These are phyloP conservation scores for Fragaria ananassa DNA, from an alignment of 306 rosid species.

Conservation along the genomic window DNA sequence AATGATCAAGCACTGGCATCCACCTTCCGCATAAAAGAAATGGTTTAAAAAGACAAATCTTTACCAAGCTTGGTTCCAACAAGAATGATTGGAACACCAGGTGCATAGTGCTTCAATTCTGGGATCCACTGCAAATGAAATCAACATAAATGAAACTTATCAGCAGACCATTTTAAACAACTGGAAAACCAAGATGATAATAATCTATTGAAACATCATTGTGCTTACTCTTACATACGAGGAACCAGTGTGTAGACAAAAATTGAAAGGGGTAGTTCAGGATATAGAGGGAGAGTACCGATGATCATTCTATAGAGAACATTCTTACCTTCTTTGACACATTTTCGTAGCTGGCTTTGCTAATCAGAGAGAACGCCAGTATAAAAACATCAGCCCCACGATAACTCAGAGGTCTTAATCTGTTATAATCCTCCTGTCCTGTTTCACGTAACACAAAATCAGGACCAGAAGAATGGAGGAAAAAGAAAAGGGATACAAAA, in stretches of 20 bases:
- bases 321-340: slow-evolving; percentile 47
- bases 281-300: background rate
- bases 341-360: slow-evolving; percentile 59
- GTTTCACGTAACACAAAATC: slow-evolving; percentile 35
- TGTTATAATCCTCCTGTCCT: slow-evolving; percentile 55
- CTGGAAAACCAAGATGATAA: background rate
- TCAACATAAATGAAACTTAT: slow-evolving; percentile 13
- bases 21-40: background rate
- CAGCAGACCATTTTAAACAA: slow-evolving; percentile 7
- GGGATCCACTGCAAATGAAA: slow-evolving; percentile 91
- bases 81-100: slow-evolving; percentile 91
- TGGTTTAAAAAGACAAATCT: slow-evolving; percentile 22
- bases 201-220: background rate
- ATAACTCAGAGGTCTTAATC: slow-evolving; percentile 59
- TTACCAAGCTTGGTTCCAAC: slow-evolving; percentile 98
- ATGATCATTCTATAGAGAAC: background rate
- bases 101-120: slow-evolving; percentile 99
- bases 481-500: background rate
- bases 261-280: background rate
- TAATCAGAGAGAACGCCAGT: slow-evolving; percentile 55
- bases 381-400: slow-evolving; percentile 60
- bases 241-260: background rate
- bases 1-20: slow-evolving; percentile 2
- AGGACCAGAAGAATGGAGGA: slow-evolving; percentile 21
- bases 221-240: background rate